Evolutionary conservation across 495 filamentous ascomycete genomes (phyloP), one percentile per base, ranked within the genome.

Genomic region (Neurospora sp.): DNA sequence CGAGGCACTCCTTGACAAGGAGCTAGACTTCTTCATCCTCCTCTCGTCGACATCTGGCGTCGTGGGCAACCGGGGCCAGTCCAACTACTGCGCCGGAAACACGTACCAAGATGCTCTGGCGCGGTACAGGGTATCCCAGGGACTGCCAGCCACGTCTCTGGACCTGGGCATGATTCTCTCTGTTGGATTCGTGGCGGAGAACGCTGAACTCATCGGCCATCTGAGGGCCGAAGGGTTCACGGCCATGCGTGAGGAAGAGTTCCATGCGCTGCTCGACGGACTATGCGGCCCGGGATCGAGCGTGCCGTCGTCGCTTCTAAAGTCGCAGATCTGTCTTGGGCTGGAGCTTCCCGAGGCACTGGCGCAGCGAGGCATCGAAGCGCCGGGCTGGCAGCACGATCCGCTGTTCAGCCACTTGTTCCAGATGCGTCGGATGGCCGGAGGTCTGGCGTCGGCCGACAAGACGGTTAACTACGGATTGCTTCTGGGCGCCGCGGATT

Each of bases 21-120:
- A 74, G 48, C 80, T 90, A 2, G 88, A 90, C 75, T 91, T 92
- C 81, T 90, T 92, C 76, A 77, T 90, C 61, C 79, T 83, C 16
- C 79, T 89, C 10, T 88, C 87, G n/a, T 91, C 90, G 1, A 73
- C 86, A 0, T 78, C 84, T 8, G 87, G 84, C 4, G 75, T 87
- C 3, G 75, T 87, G n/a, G 89, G 89, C 12, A 83, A 77, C 7
- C 6, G 31, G 0, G 20, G 82, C 0, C 89, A 91, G 74, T 81
- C 85, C 27, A 87, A 87, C 41, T 91, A 91, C 72, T 81, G 86
- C 1, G 87, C 85, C 1, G 87, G 85, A n/a, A 88, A 88, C 77
- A 83, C 86, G 1, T 90, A 85, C 79, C 81, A 88, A 14, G 88
- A 87, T 68, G 82, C 84, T 0, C 78, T 87, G 20, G 82, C 81